phyloP scores from a whole-genome alignment of 2,329 filamentous ascomycete genomes.

The Pseudocercospora crystallina region DNA sequence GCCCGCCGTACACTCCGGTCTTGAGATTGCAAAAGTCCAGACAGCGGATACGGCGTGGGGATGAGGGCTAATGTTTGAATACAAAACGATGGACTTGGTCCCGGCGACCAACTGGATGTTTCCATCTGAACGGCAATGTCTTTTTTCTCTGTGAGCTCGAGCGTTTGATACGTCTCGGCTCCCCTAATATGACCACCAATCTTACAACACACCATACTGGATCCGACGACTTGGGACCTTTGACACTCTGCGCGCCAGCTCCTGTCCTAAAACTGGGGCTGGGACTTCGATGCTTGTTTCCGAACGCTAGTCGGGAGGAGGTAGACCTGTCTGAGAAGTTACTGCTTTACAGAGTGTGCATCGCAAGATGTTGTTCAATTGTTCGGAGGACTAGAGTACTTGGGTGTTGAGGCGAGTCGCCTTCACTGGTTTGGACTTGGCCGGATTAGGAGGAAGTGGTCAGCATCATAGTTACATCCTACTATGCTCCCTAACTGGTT shows the following conservation, averaged over 20 bases:
- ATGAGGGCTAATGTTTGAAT: constrained; percentile 17
- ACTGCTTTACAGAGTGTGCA: too few species aligned
- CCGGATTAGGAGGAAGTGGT: constrained; percentile 10
- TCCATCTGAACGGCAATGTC: constrained; percentile 19
- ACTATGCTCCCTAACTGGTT: constrained; percentile 24
- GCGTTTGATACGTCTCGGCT: constrained; percentile 22
- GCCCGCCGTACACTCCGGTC: constrained; percentile 26
- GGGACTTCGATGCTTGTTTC: constrained; percentile 32
- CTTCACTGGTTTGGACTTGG: constrained; percentile 25
- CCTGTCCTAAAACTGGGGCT: constrained; percentile 12
- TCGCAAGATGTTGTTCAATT: constrained; percentile 1
- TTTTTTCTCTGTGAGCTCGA: constrained; percentile 17
- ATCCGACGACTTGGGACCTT: constrained; percentile 7
- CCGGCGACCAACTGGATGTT: constrained; percentile 19
- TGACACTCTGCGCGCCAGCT: constrained; percentile 21
- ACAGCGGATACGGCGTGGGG: constrained; percentile 26
- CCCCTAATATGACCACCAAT: constrained; percentile 26
- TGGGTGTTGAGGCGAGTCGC: constrained; percentile 18
- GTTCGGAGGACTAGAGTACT: constrained; percentile 3
- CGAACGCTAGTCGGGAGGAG: constrained; percentile 36
- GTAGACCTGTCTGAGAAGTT: constrained; percentile 36
- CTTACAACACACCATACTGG: constrained; percentile 11
- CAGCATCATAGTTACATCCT: constrained; percentile 31
- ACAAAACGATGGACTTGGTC: constrained; percentile 17
- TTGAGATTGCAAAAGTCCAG: constrained; percentile 12